Base-by-base conservation (phyloP, 805 yeast genomes). In the Tetrapisispora phaffii region DNA sequence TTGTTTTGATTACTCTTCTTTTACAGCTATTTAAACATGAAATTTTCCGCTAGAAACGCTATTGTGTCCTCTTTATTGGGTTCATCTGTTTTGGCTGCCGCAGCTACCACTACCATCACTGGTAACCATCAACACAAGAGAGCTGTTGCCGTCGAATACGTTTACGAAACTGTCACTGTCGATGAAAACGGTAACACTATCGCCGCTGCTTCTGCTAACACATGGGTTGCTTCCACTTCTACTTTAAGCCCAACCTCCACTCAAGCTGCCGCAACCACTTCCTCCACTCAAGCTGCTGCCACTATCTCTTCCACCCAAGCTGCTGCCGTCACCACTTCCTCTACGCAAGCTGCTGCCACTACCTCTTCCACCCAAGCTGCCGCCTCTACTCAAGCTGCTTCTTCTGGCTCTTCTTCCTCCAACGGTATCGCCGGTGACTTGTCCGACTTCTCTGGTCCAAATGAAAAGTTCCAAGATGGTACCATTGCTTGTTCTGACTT, bases 391-490 rank as follows among this genome's bases (percentile, higher is more conserved):
- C 31, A 42, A 19, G 35, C 47, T 51, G 19, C 37, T 36, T 48
- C 72, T 24, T 19, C 56, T 20, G 44, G 70, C 13, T 49, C 66
- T 41, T 42, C 69, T 26, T 47, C 70, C 29, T 54, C 71, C 24
- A 68, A 60, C 44, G 58, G 63, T 47, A 62, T 65, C 47, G 51
- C 60, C 22, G 94, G 93, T 59, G 87, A 80, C 62, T 75, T 87
- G 54, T 48, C 70, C 34, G 66, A 73, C 48, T 85, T 70, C 69
- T 54, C 68, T 10, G 70, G 64, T 55, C 93, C 96, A 57, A 53
- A 73, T 47, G 70, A 65, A 41, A 67, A 69, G 41, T 90, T 93
- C 55, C 53, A 59, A 47, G 94, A 85, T 60, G 94, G 93, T 64
- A 76, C 77, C 46, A 69, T 80, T 61, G 59, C 74, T 37, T 85